Evolutionary conservation across 2,329 filamentous ascomycete species (phyloP), one percentile per base, ranked within the genome.

Genomic region (Pseudogymnoascus destructans): DNA sequence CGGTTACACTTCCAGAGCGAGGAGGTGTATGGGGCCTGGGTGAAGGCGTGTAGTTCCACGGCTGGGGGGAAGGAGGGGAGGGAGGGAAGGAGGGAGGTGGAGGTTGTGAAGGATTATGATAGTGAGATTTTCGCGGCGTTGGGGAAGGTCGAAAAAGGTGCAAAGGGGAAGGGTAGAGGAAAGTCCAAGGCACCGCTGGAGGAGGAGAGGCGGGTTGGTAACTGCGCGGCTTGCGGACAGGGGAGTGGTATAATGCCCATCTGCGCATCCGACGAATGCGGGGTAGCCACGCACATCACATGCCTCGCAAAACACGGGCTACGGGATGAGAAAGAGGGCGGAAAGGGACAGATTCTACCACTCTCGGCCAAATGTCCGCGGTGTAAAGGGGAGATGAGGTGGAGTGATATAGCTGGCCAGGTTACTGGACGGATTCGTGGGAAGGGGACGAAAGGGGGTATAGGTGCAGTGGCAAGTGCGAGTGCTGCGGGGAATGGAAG

Each of bases 371-470:
- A 66, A 1, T 97, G 92, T 71, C 89, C 89, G 0, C 73, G 73
- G 17, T 97, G 92, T 67, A 71, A 76, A 1, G 74, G 75, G 0
- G 70, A 74, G 3, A 72, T 90, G 1, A 69, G 75, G 56, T 97
- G 92, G 92, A 75, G 77, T 0, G 80, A 86, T 54, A 80, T 96
- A 72, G 86, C 95, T 73, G 91, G 84, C 67, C 91, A 95, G 68
- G 71, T 95, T 64, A 93, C 79, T 56, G 72, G 95, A 55, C 79
- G 92, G 30, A 74, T 81, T 33, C 79, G 88, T 21, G 90, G 86
- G 0, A 71, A 77, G 58, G 85, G 86, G 59, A 85, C 90, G 63
- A 73, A 38, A 3, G 13, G 13, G 32, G 33, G 1, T 15, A n/a
- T 6, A 8, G 36, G 3, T 19, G 15, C 13, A 13, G 33, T n/a